These are phyloP conservation scores for Luffa aegyptiaca DNA, from an alignment of 306 rosid species.

Conservation along the genomic window DNA sequence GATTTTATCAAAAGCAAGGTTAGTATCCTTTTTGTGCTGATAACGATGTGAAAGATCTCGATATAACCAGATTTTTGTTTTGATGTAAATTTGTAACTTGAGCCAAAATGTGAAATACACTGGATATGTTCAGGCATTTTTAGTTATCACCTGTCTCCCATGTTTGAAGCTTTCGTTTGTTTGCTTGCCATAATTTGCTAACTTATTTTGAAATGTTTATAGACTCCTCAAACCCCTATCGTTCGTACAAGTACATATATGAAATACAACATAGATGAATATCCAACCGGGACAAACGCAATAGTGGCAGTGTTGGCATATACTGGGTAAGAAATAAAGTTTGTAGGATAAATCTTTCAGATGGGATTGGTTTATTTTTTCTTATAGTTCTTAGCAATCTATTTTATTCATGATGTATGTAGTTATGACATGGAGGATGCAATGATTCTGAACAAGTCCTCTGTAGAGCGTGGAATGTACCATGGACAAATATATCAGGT, in stretches of 20 bases:
- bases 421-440: slow-evolving; percentile 99
- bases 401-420: slow-evolving; percentile 16
- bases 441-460: slow-evolving; percentile 91
- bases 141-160: neutral
- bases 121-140: neutral
- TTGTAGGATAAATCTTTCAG: neutral
- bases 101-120: neutral
- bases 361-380: neutral
- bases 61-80: neutral
- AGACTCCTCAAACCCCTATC: slow-evolving; percentile 90
- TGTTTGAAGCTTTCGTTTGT: neutral
- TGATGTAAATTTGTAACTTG: neutral
- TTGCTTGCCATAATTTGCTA: neutral
- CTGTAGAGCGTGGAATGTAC: slow-evolving; percentile 96
- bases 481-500: slow-evolving; percentile 95
- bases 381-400: slow-evolving; percentile 9
- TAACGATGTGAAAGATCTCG: neutral
- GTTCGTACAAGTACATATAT: slow-evolving; percentile 74
- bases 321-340: slow-evolving; percentile 61
- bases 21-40: neutral
- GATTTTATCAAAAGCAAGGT: neutral
- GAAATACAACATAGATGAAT: slow-evolving; percentile 65
- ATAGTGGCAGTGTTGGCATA: slow-evolving; percentile 91
- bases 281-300: slow-evolving; percentile 90
- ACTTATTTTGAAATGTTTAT: slow-evolving; percentile 16